Conservation (phyloP, 2,329 filamentous ascomycete genomes). For the Blastomyces percursus region DNA sequence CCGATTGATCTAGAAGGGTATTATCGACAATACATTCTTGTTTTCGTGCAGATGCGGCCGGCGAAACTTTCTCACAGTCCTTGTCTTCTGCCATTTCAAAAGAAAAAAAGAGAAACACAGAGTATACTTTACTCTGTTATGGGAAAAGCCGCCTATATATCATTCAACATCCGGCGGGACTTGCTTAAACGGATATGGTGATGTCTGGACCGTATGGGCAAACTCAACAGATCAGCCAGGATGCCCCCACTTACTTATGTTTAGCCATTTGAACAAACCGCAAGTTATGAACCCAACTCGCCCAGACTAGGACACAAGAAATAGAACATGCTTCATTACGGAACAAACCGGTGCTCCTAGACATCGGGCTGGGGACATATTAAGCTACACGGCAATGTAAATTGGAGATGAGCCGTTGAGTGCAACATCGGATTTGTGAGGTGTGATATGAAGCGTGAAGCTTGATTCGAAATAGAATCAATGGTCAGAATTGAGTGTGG, state of each 20-base stretch:
- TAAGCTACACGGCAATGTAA: not conserved
- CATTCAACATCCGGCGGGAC: not conserved
- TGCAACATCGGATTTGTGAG: not conserved
- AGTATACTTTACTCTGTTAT: not conserved
- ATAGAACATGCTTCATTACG: not conserved
- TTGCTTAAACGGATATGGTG: not conserved
- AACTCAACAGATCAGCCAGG: not conserved
- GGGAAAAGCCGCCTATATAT: not conserved
- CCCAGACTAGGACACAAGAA: not conserved
- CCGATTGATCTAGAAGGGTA: not conserved
- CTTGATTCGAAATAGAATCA: not conserved
- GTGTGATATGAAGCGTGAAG: not conserved
- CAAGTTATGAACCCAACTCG: not conserved
- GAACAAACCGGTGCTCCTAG: not conserved
- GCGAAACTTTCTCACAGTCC: not conserved
- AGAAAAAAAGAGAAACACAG: not conserved
- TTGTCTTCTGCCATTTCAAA: not conserved
- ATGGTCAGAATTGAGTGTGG: not conserved
- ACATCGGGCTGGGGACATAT: not conserved
- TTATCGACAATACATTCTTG: not conserved
- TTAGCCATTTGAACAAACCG: not conserved
- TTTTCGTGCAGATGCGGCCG: too few species aligned
- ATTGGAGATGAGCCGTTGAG: not conserved
- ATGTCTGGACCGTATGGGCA: not conserved
- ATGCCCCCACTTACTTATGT: not conserved